A percentile compares a stretch with the other conserved stretches of the same genome.
These are phyloP conservation scores for Tuctoria greenei DNA, from an alignment of 176 grass and related monocot genomes.

Conservation along the genomic window DNA sequence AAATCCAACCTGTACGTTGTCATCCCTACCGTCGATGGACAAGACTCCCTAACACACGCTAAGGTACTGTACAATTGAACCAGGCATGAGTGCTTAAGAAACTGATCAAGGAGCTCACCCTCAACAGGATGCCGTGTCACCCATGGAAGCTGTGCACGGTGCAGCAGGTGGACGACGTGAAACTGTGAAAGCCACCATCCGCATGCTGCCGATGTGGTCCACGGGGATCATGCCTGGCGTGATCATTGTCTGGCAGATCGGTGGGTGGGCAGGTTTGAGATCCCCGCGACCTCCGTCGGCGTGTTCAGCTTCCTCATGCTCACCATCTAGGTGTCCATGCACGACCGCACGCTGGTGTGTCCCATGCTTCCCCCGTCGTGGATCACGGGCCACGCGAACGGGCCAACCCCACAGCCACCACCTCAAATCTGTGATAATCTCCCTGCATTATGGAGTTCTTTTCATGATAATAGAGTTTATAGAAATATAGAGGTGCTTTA, in stretches of 20 bases:
- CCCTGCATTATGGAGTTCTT: too few relatives aligned
- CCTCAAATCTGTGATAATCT: too few relatives aligned
- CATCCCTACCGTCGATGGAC: too few relatives aligned
- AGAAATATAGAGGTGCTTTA: too few relatives aligned
- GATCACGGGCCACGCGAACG: conserved; percentile 53
- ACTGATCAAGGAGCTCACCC: too few relatives aligned
- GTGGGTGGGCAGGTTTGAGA: conserved; percentile 44
- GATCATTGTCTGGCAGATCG: conserved; percentile 37
- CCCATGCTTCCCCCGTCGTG: conserved; percentile 35
- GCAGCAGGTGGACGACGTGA: conserved; percentile 67
- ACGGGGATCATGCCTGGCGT: conserved; percentile 57
- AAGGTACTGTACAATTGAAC: too few relatives aligned
- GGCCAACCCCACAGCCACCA: conserved; percentile 48
- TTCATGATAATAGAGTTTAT: too few relatives aligned
- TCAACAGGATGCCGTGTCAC: too few relatives aligned
- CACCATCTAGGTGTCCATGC: conserved; percentile 65
- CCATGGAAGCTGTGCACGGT: conserved; percentile 63
- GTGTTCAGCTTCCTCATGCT: conserved; percentile 56
- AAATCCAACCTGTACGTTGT: too few relatives aligned
- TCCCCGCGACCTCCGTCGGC: conserved; percentile 51
- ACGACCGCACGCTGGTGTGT: conserved; percentile 57
- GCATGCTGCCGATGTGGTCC: conserved; percentile 76
- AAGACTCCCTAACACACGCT: too few relatives aligned
- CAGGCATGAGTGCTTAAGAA: too few relatives aligned
- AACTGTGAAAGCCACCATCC: conserved; percentile 56